phyloP scores from a whole-genome alignment of 805 yeast genomes.

The Osmozyma mogii region DNA sequence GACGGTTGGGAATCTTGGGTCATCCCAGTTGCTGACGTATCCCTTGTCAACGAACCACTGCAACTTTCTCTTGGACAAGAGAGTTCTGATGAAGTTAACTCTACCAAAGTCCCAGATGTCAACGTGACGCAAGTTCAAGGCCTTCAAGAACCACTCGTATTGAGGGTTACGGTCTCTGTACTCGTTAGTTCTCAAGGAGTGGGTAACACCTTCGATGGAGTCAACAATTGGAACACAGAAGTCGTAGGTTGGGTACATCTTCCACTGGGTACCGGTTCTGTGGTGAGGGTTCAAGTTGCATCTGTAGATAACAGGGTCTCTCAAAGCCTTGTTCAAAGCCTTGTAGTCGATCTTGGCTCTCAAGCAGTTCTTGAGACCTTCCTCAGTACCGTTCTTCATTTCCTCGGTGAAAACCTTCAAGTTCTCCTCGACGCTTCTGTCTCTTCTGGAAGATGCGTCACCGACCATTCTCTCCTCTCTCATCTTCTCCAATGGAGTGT shows the following conservation, averaged over 20 bases:
- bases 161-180: slow-evolving; percentile 98
- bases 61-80: slow-evolving; percentile 92
- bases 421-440: slow-evolving; percentile 88
- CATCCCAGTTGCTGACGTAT: slow-evolving; percentile 92
- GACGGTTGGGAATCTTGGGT: slow-evolving; percentile 98
- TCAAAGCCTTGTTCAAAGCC: slow-evolving; percentile 85
- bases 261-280: slow-evolving; percentile 90
- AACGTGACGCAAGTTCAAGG: slow-evolving; percentile 79
- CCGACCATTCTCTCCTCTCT: slow-evolving; percentile 99
- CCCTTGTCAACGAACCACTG: slow-evolving; percentile 98
- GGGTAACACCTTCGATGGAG: slow-evolving; percentile 94
- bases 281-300: slow-evolving; percentile 97
- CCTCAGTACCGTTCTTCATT: slow-evolving; percentile 91
- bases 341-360: slow-evolving; percentile 95
- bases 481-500: slow-evolving; percentile 90
- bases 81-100: slow-evolving; percentile 92
- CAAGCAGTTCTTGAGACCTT: slow-evolving; percentile 84
- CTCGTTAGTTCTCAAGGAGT: slow-evolving; percentile 95
- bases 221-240: slow-evolving; percentile 98
- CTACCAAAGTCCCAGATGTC: slow-evolving; percentile 98
- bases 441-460: slow-evolving; percentile 85
- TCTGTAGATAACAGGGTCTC: slow-evolving; percentile 98
- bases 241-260: slow-evolving; percentile 96
- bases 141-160: slow-evolving; percentile 90
- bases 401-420: slow-evolving; percentile 77